A percentile compares a stretch with the other conserved stretches of the same genome.
phyloP scores from a whole-genome alignment of 495 filamentous ascomycete genomes.

The Penicillium desertorum region DNA sequence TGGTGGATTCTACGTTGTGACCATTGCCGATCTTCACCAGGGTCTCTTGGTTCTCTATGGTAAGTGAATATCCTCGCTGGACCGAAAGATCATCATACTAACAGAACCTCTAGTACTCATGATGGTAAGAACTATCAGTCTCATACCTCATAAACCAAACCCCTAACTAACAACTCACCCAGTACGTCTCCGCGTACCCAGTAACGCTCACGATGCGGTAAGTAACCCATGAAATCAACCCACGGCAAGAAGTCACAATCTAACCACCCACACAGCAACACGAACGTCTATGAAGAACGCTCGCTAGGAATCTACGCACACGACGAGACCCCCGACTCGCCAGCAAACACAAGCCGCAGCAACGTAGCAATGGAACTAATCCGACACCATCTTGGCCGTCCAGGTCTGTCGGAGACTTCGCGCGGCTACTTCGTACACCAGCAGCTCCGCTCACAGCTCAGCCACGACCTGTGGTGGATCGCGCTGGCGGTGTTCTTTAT shows the following conservation, averaged over 20 bases:
- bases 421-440: conserved; percentile 58
- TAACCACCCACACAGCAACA: conserved; percentile 42
- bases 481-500: conserved; percentile 72
- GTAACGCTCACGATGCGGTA: conserved; percentile 56
- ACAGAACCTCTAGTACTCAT: conserved; percentile 58
- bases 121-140: conserved; percentile 55
- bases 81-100: conserved; percentile 8
- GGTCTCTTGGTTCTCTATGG: conserved; percentile 73
- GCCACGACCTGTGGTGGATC: conserved; percentile 87
- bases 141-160: background rate
- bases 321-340: conserved; percentile 29
- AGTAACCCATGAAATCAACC: conserved; percentile 3
- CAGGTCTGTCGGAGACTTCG: conserved; percentile 33
- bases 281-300: conserved; percentile 78
- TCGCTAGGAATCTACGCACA: conserved; percentile 64
- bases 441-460: conserved; percentile 74
- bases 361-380: conserved; percentile 29
- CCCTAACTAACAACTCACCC: conserved; percentile 14
- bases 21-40: conserved; percentile 67
- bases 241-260: background rate
- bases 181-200: conserved; percentile 66
- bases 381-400: conserved; percentile 31
- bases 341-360: conserved; percentile 21
- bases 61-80: conserved; percentile 13
- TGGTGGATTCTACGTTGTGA: conserved; percentile 82